Evolutionary conservation across 208 protist species (phyloP), one percentile per base, ranked within the genome.

Genomic region (Trypanosoma congolense): DNA sequence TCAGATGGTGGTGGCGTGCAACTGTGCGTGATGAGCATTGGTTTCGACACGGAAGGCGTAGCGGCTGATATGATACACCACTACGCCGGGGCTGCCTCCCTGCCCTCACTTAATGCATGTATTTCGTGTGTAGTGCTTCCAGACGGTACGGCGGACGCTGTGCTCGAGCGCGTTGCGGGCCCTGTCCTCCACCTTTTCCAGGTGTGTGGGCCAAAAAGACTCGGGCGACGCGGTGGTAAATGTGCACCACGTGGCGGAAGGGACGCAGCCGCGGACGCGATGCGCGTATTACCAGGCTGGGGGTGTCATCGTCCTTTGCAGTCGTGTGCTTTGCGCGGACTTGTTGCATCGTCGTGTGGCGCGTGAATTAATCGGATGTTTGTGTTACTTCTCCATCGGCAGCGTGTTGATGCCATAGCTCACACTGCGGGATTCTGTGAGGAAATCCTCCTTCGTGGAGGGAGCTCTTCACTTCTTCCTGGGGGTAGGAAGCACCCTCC

Each of bases 61-160:
- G 64, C 70, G 5, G 64, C 77, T 22, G 18, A 58, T 31, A 52
- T 61, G n/a, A 31, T 64, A 12, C 56, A 36, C 40, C 38, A 41
- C n/a, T 6, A 16, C 9, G 33, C 12, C 9, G 33, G 12, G 12
- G 35, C 56, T n/a, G 33, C 54, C 6, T 6, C 14, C 5, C n/a
- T 41, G 19, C 35, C 53, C 14, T 59, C 53, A 25, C 19, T 70
- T 96, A 40, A 78, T 95, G 3, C 80, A 86, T 53, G 96, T 93
- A 10, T 72, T 97, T 28, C 96, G 2, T 67, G 51, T 56, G 82
- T 99, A 12, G 85, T 98, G 2, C 82, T 97, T 14, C 98, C 99
- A 36, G 70, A 99, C 5, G 82, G 93, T 6, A 38, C 74, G 5
- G 43, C 42, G 1, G 96, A 82, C 24, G 94, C 93, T 33, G 94